Percentiles rank a stretch among this genome's conserved stretches.
phyloP scores from a whole-genome alignment of 2,329 filamentous ascomycete species.

The Pseudogymnoascus sp. region DNA sequence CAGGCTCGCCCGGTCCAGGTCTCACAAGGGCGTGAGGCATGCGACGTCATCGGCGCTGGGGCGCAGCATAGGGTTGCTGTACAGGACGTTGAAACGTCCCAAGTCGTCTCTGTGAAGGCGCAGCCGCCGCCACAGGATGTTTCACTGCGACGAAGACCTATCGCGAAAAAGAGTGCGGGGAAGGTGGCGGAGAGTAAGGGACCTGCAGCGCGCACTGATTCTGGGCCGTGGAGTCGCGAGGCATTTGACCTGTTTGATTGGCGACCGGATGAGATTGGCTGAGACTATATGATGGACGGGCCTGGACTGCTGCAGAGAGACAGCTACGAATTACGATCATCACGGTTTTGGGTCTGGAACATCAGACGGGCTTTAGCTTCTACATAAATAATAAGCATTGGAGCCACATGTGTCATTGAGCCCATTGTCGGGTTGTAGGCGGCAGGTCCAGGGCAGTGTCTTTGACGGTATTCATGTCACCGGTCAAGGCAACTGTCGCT shows the following conservation, averaged over 20 bases:
- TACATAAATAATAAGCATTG: conserved; percentile 8
- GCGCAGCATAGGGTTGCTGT: background rate
- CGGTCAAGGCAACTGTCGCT: background rate
- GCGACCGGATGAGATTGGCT: conserved; percentile 35
- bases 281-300: background rate
- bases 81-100: background rate
- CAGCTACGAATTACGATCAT: background rate
- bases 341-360: background rate
- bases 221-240: conserved; percentile 59
- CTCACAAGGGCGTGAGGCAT: background rate
- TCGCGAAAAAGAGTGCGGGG: background rate
- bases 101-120: background rate
- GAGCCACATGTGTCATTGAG: background rate
- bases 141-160: background rate
- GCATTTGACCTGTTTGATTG: conserved; percentile 60
- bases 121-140: background rate
- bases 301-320: background rate
- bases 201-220: background rate
- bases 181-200: background rate
- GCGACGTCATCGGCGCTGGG: background rate
- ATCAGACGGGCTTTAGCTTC: background rate
- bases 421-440: background rate
- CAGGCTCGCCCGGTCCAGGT: background rate
- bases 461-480: background rate
- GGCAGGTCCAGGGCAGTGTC: background rate